A percentile compares a stretch with the other conserved stretches of the same genome.
These are phyloP conservation scores for Dacryopinax primogenitus DNA, from an alignment of 768 basidiomycete genomes.

Conservation along the genomic window DNA sequence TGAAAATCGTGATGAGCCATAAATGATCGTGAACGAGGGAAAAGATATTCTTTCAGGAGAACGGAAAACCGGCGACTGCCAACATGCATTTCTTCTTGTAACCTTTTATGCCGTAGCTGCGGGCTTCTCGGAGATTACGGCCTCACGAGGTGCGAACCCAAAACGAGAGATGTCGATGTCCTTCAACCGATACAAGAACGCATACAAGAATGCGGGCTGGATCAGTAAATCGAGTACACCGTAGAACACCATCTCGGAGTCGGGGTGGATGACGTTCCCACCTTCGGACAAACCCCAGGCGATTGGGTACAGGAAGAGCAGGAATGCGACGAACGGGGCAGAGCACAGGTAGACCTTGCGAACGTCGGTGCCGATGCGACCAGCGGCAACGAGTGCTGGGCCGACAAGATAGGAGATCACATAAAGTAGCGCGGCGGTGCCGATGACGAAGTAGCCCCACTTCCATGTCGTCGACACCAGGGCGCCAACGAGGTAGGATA, in stretches of 20 bases:
- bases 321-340: slow-evolving; percentile 36
- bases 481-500: slow-evolving; percentile 34
- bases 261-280: slow-evolving; percentile 38
- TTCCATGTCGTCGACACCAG: slow-evolving; percentile 41
- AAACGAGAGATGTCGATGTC: slow-evolving; percentile 16
- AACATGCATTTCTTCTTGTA: background rate
- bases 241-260: slow-evolving; percentile 44
- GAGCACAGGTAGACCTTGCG: slow-evolving; percentile 26
- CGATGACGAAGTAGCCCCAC: slow-evolving; percentile 41
- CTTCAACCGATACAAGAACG: slow-evolving; percentile 23
- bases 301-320: slow-evolving; percentile 46
- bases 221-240: slow-evolving; percentile 28
- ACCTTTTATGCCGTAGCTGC: background rate
- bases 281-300: slow-evolving; percentile 46
- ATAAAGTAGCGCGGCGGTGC: slow-evolving; percentile 36
- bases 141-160: background rate
- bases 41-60: too few species aligned
- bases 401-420: slow-evolving; percentile 32
- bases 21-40: too few species aligned
- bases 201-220: slow-evolving; percentile 14
- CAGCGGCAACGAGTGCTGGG: slow-evolving; percentile 22
- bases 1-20: background rate
- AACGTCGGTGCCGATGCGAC: slow-evolving; percentile 22
- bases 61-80: too few species aligned
- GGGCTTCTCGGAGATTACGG: background rate